phyloP scores from a whole-genome alignment of 495 filamentous ascomycete genomes.

The Penicillium egyptiacum region DNA sequence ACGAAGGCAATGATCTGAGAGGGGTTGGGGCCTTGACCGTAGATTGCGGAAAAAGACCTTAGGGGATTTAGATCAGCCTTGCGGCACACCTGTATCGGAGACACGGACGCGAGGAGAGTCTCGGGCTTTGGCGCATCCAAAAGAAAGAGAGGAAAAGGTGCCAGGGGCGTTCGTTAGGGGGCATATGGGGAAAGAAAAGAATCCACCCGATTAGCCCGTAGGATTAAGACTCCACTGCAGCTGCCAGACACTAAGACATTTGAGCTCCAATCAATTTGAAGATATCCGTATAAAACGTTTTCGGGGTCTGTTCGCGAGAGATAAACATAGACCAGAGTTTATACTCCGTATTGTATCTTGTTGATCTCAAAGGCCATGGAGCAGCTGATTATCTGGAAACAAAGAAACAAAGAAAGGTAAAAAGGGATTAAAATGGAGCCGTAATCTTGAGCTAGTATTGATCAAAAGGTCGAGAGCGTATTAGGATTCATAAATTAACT shows the following conservation, averaged over 20 bases:
- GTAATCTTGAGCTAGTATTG: neutral
- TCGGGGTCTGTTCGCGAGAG: neutral
- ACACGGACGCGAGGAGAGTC: constrained; percentile 27
- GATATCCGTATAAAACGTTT: neutral
- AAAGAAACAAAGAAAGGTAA: constrained; percentile 15
- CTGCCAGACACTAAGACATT: constrained; percentile 31
- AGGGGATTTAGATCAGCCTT: constrained; percentile 30
- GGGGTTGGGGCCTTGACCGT: constrained; percentile 9
- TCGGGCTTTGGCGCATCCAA: constrained; percentile 12
- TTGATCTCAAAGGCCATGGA: neutral
- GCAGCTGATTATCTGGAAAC: constrained; percentile 3
- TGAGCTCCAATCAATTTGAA: neutral
- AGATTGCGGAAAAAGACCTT: constrained; percentile 10
- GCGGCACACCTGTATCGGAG: constrained; percentile 20
- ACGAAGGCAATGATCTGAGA: constrained; percentile 28
- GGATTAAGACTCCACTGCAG: constrained; percentile 35
- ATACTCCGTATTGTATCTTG: neutral
- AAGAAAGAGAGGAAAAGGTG: constrained; percentile 11
- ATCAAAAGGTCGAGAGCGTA: neutral
- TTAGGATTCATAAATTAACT: neutral
- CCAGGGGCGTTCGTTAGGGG: constrained; percentile 46
- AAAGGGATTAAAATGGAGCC: neutral
- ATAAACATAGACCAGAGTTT: too few relatives aligned
- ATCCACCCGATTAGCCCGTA: constrained; percentile 40
- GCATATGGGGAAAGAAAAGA: constrained; percentile 37